A percentile compares a stretch with the other conserved stretches of the same genome.
Evolutionary conservation across 2,329 filamentous ascomycete species (phyloP).

Genomic region (Exophiala sideris): DNA sequence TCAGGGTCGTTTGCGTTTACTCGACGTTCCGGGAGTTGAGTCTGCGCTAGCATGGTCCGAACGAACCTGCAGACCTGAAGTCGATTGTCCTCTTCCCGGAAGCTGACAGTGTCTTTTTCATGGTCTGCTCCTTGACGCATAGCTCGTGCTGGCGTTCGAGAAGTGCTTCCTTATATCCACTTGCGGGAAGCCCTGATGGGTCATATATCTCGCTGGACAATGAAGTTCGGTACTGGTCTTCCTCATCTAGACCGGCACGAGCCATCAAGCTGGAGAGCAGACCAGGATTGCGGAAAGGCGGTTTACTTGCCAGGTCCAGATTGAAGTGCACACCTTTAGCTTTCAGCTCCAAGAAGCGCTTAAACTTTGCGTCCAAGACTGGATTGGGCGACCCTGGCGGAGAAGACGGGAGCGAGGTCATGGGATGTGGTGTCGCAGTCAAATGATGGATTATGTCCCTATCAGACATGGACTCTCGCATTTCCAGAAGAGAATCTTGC

Average conservation of each 20-base stretch:
- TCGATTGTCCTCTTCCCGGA: conserved; percentile 28
- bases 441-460: conserved; percentile 52
- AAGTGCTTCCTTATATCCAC: conserved; percentile 48
- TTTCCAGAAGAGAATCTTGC: conserved; percentile 4
- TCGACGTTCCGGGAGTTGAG: conserved; percentile 19
- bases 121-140: conserved; percentile 17
- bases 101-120: conserved; percentile 26
- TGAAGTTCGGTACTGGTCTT: conserved; percentile 54
- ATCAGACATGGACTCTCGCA: conserved; percentile 23
- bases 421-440: conserved; percentile 49
- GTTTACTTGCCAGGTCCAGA: conserved; percentile 55
- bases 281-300: conserved; percentile 58
- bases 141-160: conserved; percentile 41
- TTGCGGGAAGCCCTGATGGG: conserved; percentile 37
- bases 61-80: conserved; percentile 22
- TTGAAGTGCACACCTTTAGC: conserved; percentile 64
- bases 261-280: conserved; percentile 56
- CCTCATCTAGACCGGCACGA: conserved; percentile 54
- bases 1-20: conserved; percentile 24
- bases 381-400: conserved; percentile 45
- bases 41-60: conserved; percentile 17
- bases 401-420: conserved; percentile 45
- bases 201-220: conserved; percentile 42
- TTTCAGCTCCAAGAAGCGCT: conserved; percentile 60
- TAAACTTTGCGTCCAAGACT: conserved; percentile 54